Base-by-base conservation (phyloP, 352 stramenopile species). In the Elongisporangium undulatum region DNA sequence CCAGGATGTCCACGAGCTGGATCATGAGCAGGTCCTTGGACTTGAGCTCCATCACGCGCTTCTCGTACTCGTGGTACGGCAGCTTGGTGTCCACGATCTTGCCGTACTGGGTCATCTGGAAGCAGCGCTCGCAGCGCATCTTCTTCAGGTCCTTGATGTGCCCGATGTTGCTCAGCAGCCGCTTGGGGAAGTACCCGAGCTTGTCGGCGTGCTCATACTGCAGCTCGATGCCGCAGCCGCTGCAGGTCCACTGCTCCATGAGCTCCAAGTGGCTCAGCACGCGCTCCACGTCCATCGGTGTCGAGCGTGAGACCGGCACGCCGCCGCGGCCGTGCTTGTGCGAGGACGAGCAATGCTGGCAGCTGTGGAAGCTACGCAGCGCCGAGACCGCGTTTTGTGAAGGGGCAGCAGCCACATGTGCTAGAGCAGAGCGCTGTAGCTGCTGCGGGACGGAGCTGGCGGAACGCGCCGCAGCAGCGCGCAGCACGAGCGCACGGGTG, bases 1-100 rank as follows among this genome's bases (percentile, higher is more conserved):
- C 91, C 15, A 97, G 87, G 45, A 97, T 93, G 67, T 97, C 91
- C 34, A 97, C 84, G 8, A 97, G 65, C 66, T 97, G 92, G 54
- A 97, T 80, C 72, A 97, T 92, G 17, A 97, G 79, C 75, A 95
- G 77, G 61, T 96, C 87, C 61, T 93, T 87, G 45, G 85, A 71
- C 26, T 89, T 83, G 23, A 97, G 72, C 70, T 85, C 82, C 65
- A 88, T 75, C n/a, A 96, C 77, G 15, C 90, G 82, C 63, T 90
- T 80, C 64, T 94, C 87, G 75, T 97, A 97, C 68, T 95, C 86
- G 17, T 77, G 67, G 68, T 92, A 93, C 48, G 85, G 80, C 67
- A 94, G 80, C 62, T 90, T 90, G 20, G 82, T 74, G 69, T 89
- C 81, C 59, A 76, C 85, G 67, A 94, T 94, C 61, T 93, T 92